These are phyloP conservation scores for Boletus coccyginus DNA, from an alignment of 768 basidiomycete species.

Conservation along the genomic window DNA sequence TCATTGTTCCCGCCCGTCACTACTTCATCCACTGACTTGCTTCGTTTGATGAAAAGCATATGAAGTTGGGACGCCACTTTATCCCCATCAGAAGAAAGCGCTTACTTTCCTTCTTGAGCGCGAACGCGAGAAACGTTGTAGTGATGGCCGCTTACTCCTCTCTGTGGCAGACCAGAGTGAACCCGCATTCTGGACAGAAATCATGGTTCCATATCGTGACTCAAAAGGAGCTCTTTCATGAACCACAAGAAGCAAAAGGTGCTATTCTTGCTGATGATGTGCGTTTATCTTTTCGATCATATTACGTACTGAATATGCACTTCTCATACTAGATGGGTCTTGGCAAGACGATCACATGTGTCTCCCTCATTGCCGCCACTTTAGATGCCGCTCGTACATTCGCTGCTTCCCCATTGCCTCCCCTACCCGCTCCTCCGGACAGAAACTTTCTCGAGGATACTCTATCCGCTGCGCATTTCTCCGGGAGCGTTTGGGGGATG, in stretches of 20 bases:
- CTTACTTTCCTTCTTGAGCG: conserved; percentile 93
- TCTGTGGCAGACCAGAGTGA: conserved; percentile 62
- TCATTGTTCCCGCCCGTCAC: conserved; percentile 13
- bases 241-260: conserved; percentile 76
- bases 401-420: conserved; percentile 51
- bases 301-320: conserved; percentile 14
- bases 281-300: conserved; percentile 32
- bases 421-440: conserved; percentile 42
- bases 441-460: conserved; percentile 27
- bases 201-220: conserved; percentile 86
- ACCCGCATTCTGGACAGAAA: conserved; percentile 44
- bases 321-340: conserved; percentile 78
- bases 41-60: conserved; percentile 40
- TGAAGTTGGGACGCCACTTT: conserved; percentile 81
- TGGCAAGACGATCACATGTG: conserved; percentile 95
- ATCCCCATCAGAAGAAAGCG: conserved; percentile 98
- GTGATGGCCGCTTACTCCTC: conserved; percentile 65
- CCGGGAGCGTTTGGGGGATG: conserved; percentile 84
- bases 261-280: conserved; percentile 97
- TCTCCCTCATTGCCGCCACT: conserved; percentile 90
- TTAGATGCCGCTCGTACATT: conserved; percentile 66
- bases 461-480: conserved; percentile 57
- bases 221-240: conserved; percentile 63
- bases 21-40: conserved; percentile 12
- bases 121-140: conserved; percentile 59